Percentiles rank a stretch among this genome's conserved stretches.
Conservation (phyloP, 345 rosid species). For the Lumnitzera racemosa region DNA sequence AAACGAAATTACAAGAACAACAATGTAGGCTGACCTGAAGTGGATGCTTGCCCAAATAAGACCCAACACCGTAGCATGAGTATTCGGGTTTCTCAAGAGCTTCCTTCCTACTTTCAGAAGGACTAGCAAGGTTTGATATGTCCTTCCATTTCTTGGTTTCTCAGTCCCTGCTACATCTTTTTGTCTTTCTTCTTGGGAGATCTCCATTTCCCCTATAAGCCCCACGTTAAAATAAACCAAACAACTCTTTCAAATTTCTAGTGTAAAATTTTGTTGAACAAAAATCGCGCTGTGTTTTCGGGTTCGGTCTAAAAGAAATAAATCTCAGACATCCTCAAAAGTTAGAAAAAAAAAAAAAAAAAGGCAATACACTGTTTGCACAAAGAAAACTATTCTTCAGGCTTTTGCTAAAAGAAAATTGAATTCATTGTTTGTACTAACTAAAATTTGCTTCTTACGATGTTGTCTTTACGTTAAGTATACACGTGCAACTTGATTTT, state of each 20-base stretch:
- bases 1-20: neutral
- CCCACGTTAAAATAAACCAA: neutral
- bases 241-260: neutral
- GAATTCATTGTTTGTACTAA: too few relatives aligned
- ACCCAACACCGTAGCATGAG: conserved; percentile 61
- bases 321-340: too few relatives aligned
- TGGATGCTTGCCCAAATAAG: conserved; percentile 76
- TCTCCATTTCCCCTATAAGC: conserved; percentile 25
- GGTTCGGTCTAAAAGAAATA: too few relatives aligned
- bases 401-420: too few relatives aligned
- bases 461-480: neutral
- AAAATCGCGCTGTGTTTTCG: too few relatives aligned
- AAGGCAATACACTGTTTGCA: too few relatives aligned
- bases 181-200: conserved; percentile 31
- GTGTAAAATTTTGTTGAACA: neutral
- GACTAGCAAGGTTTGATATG: conserved; percentile 31
- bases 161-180: conserved; percentile 40
- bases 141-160: conserved; percentile 30
- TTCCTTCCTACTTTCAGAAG: conserved; percentile 57
- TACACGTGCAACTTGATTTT: conserved; percentile 4
- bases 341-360: too few relatives aligned
- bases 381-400: too few relatives aligned
- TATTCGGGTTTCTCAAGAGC: conserved; percentile 68
- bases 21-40: conserved; percentile 40
- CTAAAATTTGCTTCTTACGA: too few relatives aligned